Evolutionary conservation across 1,284 basidiomycete genomes (phyloP).

Genomic region (Boletellus deceptivus): DNA sequence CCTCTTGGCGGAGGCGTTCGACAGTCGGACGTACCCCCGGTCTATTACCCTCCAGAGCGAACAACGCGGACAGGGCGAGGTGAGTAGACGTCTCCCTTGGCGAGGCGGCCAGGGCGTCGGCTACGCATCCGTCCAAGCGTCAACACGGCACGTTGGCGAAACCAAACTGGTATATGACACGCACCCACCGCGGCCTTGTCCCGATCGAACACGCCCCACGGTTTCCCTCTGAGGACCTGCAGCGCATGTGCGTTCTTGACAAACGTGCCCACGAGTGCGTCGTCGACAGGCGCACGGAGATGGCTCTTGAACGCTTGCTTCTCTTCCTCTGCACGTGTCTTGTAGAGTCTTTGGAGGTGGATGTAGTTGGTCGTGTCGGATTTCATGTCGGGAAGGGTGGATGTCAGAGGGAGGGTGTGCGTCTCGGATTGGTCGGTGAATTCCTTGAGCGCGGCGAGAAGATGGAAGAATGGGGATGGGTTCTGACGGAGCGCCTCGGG

Average conservation of each 20-base stretch:
- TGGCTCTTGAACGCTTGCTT: slow-evolving; percentile 53
- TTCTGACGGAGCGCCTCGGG: slow-evolving; percentile 34
- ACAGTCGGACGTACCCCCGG: slow-evolving; percentile 22
- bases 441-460: slow-evolving; percentile 75
- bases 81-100: slow-evolving; percentile 63
- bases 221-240: slow-evolving; percentile 72
- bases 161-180: slow-evolving; percentile 20
- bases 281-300: slow-evolving; percentile 42
- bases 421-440: slow-evolving; percentile 50
- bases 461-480: slow-evolving; percentile 78
- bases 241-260: slow-evolving; percentile 89
- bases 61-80: slow-evolving; percentile 63
- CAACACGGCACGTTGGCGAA: neutral
- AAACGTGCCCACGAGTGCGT: slow-evolving; percentile 74
- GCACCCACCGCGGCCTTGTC: slow-evolving; percentile 58
- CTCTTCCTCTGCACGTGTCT: slow-evolving; percentile 68
- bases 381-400: slow-evolving; percentile 94
- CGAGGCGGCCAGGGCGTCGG: slow-evolving; percentile 34
- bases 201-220: slow-evolving; percentile 58
- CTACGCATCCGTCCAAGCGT: slow-evolving; percentile 26
- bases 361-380: slow-evolving; percentile 85
- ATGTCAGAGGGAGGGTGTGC: slow-evolving; percentile 51
- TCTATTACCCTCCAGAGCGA: slow-evolving; percentile 39
- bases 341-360: slow-evolving; percentile 76
- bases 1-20: slow-evolving; percentile 37